phyloP scores from a whole-genome alignment of 2,329 filamentous ascomycete species.

The Pseudogymnoascus sp. region DNA sequence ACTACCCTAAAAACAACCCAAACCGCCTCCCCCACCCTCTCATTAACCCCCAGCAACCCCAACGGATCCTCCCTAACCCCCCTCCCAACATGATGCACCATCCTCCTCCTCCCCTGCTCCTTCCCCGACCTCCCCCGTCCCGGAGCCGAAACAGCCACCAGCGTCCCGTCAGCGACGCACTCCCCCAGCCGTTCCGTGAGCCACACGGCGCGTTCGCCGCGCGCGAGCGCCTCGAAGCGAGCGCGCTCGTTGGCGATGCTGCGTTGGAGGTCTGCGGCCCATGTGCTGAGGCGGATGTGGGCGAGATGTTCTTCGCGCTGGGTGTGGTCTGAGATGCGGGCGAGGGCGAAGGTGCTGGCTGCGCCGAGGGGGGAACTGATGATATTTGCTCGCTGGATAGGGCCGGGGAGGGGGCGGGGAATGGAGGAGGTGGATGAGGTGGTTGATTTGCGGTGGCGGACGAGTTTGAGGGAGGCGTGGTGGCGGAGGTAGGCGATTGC shows the following conservation, averaged over 20 bases:
- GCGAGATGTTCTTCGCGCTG: slow-evolving; percentile 53
- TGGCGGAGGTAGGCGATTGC: slow-evolving; percentile 77
- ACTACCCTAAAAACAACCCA: slow-evolving; percentile 65
- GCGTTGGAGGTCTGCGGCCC: slow-evolving; percentile 73
- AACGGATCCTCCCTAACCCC: slow-evolving; percentile 59
- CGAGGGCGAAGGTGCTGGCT: slow-evolving; percentile 48
- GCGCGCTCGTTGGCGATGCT: slow-evolving; percentile 67
- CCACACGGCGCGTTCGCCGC: slow-evolving; percentile 60
- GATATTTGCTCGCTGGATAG: slow-evolving; percentile 27
- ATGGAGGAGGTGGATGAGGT: neutral
- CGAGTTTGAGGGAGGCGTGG: slow-evolving; percentile 70
- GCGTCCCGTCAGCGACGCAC: slow-evolving; percentile 56
- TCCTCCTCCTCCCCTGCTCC: slow-evolving; percentile 18
- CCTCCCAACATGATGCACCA: slow-evolving; percentile 7
- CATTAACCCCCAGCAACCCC: slow-evolving; percentile 62
- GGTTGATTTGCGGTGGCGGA: slow-evolving; percentile 53
- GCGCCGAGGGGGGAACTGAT: slow-evolving; percentile 21
- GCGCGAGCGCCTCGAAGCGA: slow-evolving; percentile 54
- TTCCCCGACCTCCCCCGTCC: slow-evolving; percentile 16
- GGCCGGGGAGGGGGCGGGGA: slow-evolving; percentile 24
- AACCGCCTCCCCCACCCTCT: slow-evolving; percentile 55
- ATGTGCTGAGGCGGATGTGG: slow-evolving; percentile 67
- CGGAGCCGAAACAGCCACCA: slow-evolving; percentile 42
- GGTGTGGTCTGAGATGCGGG: slow-evolving; percentile 51
- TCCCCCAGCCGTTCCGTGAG: slow-evolving; percentile 58